Percentiles rank a stretch among this genome's conserved stretches.
These are phyloP conservation scores for Trichothecium sympodiale DNA, from an alignment of 2,329 filamentous ascomycete species.

Conservation along the genomic window DNA sequence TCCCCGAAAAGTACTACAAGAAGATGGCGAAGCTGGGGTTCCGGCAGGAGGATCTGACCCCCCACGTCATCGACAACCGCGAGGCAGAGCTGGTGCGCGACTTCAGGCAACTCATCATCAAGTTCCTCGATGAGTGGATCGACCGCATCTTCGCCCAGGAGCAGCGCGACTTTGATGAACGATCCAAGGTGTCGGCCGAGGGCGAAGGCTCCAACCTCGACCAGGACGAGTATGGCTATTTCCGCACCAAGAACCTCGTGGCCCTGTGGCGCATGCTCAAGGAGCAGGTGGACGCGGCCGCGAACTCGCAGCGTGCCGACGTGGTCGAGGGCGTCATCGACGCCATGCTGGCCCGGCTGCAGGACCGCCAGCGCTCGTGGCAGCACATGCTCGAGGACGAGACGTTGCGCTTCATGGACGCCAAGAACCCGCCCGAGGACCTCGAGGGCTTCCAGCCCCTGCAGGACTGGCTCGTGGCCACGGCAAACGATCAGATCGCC, in stretches of 20 bases:
- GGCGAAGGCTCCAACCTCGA: constrained; percentile 66
- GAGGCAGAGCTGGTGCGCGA: constrained; percentile 85
- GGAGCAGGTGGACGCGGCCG: constrained; percentile 80
- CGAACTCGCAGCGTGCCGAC: constrained; percentile 74
- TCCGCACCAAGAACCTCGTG: constrained; percentile 82
- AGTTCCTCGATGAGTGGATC: constrained; percentile 95
- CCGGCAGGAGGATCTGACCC: constrained; percentile 61
- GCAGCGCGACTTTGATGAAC: constrained; percentile 66
- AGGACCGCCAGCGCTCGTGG: constrained; percentile 74
- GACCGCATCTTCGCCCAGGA: constrained; percentile 82
- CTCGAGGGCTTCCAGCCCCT: constrained; percentile 64
- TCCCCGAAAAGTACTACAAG: constrained; percentile 89
- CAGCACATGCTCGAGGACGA: constrained; percentile 84
- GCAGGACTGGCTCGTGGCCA: constrained; percentile 92
- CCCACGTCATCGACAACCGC: constrained; percentile 82
- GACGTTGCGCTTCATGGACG: constrained; percentile 56
- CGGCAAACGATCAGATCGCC: constrained; percentile 96
- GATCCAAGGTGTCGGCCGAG: constrained; percentile 32
- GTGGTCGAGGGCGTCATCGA: constrained; percentile 93
- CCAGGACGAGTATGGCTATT: constrained; percentile 78
- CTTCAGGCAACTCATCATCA: constrained; percentile 91
- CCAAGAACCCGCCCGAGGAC: constrained; percentile 24
- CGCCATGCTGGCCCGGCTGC: constrained; percentile 84
- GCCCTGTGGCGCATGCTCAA: constrained; percentile 97
- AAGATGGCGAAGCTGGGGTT: constrained; percentile 91